Evolutionary conservation across 176 grass and related monocot genomes (phyloP), one percentile per base, ranked within the genome.

Genomic region (Bothriochloa decipiens): DNA sequence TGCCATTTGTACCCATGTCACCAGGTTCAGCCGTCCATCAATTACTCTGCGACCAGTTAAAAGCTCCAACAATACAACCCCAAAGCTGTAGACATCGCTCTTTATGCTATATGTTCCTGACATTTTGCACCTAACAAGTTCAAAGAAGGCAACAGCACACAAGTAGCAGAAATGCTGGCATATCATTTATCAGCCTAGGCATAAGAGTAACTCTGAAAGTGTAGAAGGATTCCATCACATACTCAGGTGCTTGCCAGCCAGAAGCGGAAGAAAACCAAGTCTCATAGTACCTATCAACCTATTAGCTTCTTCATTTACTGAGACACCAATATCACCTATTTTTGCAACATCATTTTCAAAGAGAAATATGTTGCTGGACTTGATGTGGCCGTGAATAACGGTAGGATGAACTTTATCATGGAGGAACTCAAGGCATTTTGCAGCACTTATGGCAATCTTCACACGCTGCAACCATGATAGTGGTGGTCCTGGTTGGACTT

Each of bases 231-330:
- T 53, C 22, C 0, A 4, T 23, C 14, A 17, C 86, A 82, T 92
- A 92, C 90, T 92, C 86, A 17, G 90, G 90, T 43, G 90, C 86
- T 66, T 88, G 6, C 83, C 79, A 41, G 78, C 82, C 77, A 82
- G 71, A 88, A 47, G 0, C 12, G 3, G 4, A 35, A 35, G 4
- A 35, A 4, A 4, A 1, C 33, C 1, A 35, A 4, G 33, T 4
- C 4, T 4, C 1, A 35, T 2, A 4, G 4, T 4, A 4, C 4
- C 1, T n/a, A n/a, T n/a, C n/a, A n/a, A n/a, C n/a, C n/a, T n/a
- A 35, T 35, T 4, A 35, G 4, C 1, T 4, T 4, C 1, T 35
- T 1, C 4, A 35, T 35, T 4, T 35, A 35, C 1, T 35, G 41
- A 42, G 8, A 42, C 8, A 42, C 41, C 41, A 45, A 3, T 45